Conservation (phyloP, 2,329 filamentous ascomycete genomes). For the Calonectria ilicicola region DNA sequence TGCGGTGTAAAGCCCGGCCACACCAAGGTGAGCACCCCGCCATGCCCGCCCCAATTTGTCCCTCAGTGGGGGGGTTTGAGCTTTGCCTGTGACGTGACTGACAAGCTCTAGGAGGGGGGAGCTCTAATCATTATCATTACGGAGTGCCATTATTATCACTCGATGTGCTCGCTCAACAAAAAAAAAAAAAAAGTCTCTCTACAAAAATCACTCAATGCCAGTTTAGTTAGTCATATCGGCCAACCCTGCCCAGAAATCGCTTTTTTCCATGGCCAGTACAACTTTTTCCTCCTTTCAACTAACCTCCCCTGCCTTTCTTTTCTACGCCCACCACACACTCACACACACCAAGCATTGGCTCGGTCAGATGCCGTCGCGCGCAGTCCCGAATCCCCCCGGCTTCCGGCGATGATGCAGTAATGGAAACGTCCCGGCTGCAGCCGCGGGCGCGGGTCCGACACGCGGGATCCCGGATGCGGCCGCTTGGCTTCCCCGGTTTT, state of each 20-base stretch:
- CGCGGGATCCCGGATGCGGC: slow-evolving; percentile 18
- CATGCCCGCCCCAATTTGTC: background rate
- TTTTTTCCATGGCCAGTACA: background rate
- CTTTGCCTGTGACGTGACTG: background rate
- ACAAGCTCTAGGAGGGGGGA: background rate
- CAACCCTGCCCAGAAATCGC: background rate
- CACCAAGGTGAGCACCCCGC: slow-evolving; percentile 1
- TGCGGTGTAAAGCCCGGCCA: background rate
- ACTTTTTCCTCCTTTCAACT: background rate
- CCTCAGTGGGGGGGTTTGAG: background rate
- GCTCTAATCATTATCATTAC: slow-evolving; percentile 7
- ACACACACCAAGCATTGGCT: too few relatives aligned
- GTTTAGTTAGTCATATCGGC: background rate
- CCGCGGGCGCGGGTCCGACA: slow-evolving; percentile 11
- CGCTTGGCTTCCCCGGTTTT: slow-evolving; percentile 14
- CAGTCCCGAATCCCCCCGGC: slow-evolving; percentile 23
- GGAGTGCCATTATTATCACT: slow-evolving; percentile 8
- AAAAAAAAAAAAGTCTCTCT: background rate
- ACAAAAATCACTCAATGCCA: background rate
- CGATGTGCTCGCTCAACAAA: background rate
- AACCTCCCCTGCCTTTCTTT: background rate
- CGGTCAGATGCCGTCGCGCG: slow-evolving; percentile 17
- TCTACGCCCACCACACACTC: background rate
- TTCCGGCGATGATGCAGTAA: slow-evolving; percentile 25
- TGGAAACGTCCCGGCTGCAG: slow-evolving; percentile 14